These are phyloP conservation scores for Saussurea involucrata DNA, from an alignment of 129 eudicot species.

Conservation along the genomic window DNA sequence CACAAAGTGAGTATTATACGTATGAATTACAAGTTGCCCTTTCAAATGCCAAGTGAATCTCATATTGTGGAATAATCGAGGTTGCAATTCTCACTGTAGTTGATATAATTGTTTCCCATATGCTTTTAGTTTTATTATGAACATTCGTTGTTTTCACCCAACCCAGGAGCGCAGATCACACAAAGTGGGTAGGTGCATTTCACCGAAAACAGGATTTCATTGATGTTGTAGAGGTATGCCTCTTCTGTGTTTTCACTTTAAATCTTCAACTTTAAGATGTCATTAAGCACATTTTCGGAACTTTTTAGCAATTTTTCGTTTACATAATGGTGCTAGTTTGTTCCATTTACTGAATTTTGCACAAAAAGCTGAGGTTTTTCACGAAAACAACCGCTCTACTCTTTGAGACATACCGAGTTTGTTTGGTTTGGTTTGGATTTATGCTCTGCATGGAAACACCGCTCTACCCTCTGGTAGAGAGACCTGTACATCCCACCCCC, in stretches of 20 bases:
- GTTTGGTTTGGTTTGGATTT: too few relatives aligned
- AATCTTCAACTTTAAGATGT: background rate
- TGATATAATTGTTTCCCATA: background rate
- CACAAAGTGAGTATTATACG: background rate
- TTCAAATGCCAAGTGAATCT: background rate
- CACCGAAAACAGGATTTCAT: slow-evolving; percentile 82
- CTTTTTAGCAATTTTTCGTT: background rate
- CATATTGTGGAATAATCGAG: background rate
- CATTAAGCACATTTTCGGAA: background rate
- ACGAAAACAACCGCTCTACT: background rate
- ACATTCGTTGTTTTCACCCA: background rate
- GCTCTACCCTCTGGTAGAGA: too few relatives aligned
- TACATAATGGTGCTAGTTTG: background rate
- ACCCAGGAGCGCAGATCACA: slow-evolving; percentile 93
- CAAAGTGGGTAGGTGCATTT: slow-evolving; percentile 93
- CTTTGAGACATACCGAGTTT: background rate
- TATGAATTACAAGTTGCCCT: background rate
- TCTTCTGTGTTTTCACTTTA: background rate
- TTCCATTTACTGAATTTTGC: background rate
- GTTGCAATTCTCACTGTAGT: background rate
- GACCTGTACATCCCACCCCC: background rate
- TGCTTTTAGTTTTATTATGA: background rate
- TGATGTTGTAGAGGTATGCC: slow-evolving; percentile 93
- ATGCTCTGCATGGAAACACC: too few relatives aligned
- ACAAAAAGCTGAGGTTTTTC: background rate